Evolutionary conservation across 306 rosid species (phyloP).

Genomic region (Ochetophila trinervis): DNA sequence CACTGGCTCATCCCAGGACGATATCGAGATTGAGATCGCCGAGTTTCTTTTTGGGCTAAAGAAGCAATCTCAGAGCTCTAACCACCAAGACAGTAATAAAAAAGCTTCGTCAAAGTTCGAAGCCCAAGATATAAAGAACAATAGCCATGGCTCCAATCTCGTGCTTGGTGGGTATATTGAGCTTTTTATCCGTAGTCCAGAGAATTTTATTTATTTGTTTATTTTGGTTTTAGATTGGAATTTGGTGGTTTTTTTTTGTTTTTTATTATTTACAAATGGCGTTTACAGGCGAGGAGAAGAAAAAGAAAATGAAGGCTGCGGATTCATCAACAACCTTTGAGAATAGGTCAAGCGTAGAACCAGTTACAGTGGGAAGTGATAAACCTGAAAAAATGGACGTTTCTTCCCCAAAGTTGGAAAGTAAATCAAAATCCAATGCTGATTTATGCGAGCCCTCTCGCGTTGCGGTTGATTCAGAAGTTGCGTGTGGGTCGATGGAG

Average conservation of each 20-base stretch:
- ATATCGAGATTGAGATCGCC: slow-evolving; percentile 73
- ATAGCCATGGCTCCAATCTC: background rate
- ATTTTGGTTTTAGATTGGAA: no score
- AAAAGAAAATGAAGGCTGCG: slow-evolving; percentile 28
- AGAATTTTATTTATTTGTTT: no score
- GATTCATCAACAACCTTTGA: slow-evolving; percentile 14
- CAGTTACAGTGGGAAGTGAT: slow-evolving; percentile 26
- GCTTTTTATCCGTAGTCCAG: no score
- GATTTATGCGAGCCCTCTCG: no score
- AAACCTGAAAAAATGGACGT: slow-evolving; percentile 31
- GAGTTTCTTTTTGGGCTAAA: slow-evolving; percentile 62
- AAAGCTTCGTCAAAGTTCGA: slow-evolving; percentile 28
- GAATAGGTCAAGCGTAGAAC: slow-evolving; percentile 25
- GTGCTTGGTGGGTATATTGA: no score
- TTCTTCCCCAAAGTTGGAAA: slow-evolving; percentile 17
- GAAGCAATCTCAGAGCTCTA: slow-evolving; percentile 40
- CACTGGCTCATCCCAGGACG: slow-evolving; percentile 34
- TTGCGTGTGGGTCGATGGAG: slow-evolving; percentile 23
- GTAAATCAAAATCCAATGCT: no score
- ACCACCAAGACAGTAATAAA: slow-evolving; percentile 14
- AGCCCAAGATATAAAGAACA: slow-evolving; percentile 10
- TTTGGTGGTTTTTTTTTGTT: background rate
- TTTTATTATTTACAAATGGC: background rate
- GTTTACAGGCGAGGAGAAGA: no score
- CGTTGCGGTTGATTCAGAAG: background rate